Conservation (phyloP, 345 rosid genomes). For the Psidium guajava region DNA sequence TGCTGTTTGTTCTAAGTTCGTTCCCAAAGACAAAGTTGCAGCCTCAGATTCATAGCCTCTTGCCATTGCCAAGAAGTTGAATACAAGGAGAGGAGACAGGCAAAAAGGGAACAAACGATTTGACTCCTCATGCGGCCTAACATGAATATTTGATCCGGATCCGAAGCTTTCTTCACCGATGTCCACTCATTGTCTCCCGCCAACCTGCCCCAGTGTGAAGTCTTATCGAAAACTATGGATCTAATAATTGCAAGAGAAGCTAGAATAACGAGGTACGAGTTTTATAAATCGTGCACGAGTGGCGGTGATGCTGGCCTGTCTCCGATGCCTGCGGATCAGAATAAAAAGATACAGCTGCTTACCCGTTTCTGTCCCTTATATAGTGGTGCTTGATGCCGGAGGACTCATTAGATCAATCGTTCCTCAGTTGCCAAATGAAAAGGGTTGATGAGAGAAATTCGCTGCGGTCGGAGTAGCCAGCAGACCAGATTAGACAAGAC, state of each 20-base stretch:
- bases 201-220: neutral
- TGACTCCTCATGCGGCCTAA: neutral
- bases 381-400: neutral
- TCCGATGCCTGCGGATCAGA: neutral
- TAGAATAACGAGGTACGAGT: neutral
- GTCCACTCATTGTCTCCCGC: neutral
- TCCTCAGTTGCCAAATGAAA: neutral
- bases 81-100: neutral
- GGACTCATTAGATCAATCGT: neutral
- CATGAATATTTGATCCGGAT: neutral
- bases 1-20: neutral
- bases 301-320: neutral
- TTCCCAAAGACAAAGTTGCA: neutral
- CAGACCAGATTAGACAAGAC: neutral
- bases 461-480: neutral
- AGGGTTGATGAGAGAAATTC: neutral
- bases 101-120: neutral
- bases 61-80: neutral
- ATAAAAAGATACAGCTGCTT: neutral
- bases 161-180: neutral
- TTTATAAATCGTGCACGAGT: neutral
- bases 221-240: neutral
- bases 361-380: neutral
- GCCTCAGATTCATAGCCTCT: neutral
- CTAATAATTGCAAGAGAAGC: neutral